Evolutionary conservation across 495 filamentous ascomycete genomes (phyloP), one percentile per base, ranked within the genome.

Genomic region (Aspergillus olivimuriae): DNA sequence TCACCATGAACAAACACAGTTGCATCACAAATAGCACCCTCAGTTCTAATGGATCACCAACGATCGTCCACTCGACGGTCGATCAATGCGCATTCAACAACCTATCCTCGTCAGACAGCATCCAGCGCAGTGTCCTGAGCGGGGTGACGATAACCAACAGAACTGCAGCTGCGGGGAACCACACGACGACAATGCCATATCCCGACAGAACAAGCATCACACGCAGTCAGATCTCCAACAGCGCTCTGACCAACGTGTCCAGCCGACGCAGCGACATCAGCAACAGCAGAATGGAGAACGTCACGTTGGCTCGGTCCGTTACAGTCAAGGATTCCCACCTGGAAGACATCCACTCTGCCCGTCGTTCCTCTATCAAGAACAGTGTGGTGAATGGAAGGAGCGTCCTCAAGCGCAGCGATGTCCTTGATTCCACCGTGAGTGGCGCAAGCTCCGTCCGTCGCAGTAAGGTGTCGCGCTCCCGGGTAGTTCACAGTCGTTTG

Each of bases 401-500:
- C n/a, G n/a, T n/a, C n/a, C n/a, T n/a, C n/a, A n/a, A n/a, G n/a
- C n/a, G n/a, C n/a, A n/a, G n/a, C n/a, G n/a, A n/a, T n/a, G n/a
- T n/a, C n/a, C n/a, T n/a, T n/a, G 36, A 51, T 14, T 48, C 45
- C 10, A 53, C 41, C 1, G 38, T 61, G 2, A 31, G 52, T 2
- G 24, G 51, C 21, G 50, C 56, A 11, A 17, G 20, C 3, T 41
- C 40, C 0, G 18, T 55, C 6, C 47, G 50, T 10, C 52, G 55
- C 26, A 58, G 51, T n/a, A 46, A 47, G 4, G 38, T 64, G 4
- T n/a, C n/a, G n/a, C n/a, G n/a, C n/a, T 60, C 53, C 33, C 43
- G 28, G 8, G 15, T 64, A n/a, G n/a, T n/a, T n/a, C n/a, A n/a
- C n/a, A n/a, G n/a, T n/a, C n/a, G n/a, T n/a, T n/a, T n/a, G 4